Percentiles rank a stretch among this genome's conserved stretches.
Evolutionary conservation across 2,329 filamentous ascomycete genomes (phyloP).

Genomic region (Tolypocladium pustulatum): DNA sequence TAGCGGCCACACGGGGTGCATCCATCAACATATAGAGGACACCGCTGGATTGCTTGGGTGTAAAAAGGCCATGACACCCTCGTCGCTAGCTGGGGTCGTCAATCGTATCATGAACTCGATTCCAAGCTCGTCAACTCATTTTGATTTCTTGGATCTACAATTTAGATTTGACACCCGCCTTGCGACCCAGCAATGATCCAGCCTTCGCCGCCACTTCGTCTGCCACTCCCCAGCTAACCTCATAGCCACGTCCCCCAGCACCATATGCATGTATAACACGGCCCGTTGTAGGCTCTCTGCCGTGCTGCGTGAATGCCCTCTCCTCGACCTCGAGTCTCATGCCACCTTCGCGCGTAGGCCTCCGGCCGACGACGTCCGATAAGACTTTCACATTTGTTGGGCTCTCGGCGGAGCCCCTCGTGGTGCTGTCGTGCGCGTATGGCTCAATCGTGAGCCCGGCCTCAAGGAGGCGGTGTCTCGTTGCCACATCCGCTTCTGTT

Average conservation of each 20-base stretch:
- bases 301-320: background rate
- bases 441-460: slow-evolving; percentile 18
- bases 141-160: too few relatives aligned
- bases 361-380: slow-evolving; percentile 31
- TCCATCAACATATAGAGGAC: too few relatives aligned
- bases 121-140: background rate
- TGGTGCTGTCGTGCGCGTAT: slow-evolving; percentile 7
- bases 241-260: slow-evolving; percentile 46
- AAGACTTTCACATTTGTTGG: slow-evolving; percentile 20
- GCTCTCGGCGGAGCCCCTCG: slow-evolving; percentile 6
- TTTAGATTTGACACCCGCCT: background rate
- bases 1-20: background rate
- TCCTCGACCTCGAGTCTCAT: slow-evolving; percentile 44
- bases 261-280: slow-evolving; percentile 44
- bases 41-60: too few relatives aligned
- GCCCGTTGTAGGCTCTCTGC: background rate
- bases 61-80: too few relatives aligned
- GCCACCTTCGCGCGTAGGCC: slow-evolving; percentile 32
- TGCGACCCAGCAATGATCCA: background rate
- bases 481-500: slow-evolving; percentile 31
- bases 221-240: slow-evolving; percentile 49
- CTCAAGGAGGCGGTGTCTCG: slow-evolving; percentile 34
- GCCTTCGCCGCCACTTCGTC: slow-evolving; percentile 28
- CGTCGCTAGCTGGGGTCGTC: too few relatives aligned
- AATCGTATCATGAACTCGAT: too few relatives aligned